phyloP scores from a whole-genome alignment of 345 rosid genomes.

The Corymbia maculata region DNA sequence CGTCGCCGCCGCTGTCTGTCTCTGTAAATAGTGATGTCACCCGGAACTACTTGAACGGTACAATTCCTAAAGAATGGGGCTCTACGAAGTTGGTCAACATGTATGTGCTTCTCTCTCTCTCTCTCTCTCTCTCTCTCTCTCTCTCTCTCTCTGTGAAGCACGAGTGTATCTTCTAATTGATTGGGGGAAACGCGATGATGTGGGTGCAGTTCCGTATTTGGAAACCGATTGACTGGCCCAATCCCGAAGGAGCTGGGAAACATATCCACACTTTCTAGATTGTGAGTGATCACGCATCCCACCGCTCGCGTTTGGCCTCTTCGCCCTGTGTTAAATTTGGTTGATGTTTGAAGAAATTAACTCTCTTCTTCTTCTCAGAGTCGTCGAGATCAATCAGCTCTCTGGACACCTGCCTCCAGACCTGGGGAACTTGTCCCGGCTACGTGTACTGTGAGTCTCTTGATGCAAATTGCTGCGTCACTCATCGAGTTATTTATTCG shows the following conservation, averaged over 20 bases:
- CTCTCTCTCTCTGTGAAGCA: not conserved
- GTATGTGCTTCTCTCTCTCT: not conserved
- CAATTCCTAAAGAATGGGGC: constrained; percentile 1
- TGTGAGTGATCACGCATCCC: not conserved
- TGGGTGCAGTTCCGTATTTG: not conserved
- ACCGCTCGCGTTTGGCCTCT: not conserved
- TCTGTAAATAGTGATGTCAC: not conserved
- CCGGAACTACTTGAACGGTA: constrained; percentile 1
- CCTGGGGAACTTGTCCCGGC: not conserved
- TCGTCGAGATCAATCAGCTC: constrained; percentile 2
- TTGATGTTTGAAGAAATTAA: not conserved
- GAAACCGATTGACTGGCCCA: not conserved
- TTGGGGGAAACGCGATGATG: not conserved
- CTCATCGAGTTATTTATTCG: not conserved
- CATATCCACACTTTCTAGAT: not conserved
- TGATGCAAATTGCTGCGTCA: not conserved
- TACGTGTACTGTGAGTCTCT: constrained; percentile 2
- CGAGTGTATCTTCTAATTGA: not conserved
- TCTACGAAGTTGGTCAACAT: not conserved
- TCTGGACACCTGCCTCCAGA: not conserved
- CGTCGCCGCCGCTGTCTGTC: no score
- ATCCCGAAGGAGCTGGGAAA: constrained; percentile 7
- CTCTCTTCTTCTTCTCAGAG: not conserved
- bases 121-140: not conserved
- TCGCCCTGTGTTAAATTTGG: not conserved